Base-by-base conservation (phyloP, 164 flowering plant species). In the Magnolia changhungtana region DNA sequence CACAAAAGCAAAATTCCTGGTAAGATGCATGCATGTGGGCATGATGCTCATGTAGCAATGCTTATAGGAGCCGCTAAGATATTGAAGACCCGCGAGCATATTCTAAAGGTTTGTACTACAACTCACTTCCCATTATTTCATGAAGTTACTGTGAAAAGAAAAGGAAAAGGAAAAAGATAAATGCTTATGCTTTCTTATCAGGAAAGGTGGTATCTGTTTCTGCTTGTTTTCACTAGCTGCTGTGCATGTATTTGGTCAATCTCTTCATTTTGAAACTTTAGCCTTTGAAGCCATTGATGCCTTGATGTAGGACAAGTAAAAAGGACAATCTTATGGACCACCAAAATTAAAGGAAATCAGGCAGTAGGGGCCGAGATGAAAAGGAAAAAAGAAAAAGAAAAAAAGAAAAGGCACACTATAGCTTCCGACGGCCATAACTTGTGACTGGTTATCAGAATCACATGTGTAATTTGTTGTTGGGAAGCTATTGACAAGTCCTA, bases 21-120 rank as follows among this genome's bases (percentile, higher is more conserved):
- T 1, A 95, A 92, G 82, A 95, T 95, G 98, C 98, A 93, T 75
- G 98, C 98, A 50, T 95, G 98, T 83, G 98, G 98, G 18, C 98
- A 95, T 76, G 98, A 95, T 77, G 98, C 97, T 1, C 98, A 95
- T 72, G 94, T 90, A 2, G 86, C 97, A 4, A 95, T 95, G 98
- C 92, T 95, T 29, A 24, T 95, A 2, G 98, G 98, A n/a, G 98
- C 98, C 7, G 96, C 98, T 45, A 87, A 83, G 82, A 88, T 95
- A 67, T 75, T 95, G 72, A 92, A 90, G 82, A 50, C 77, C 66
- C 88, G 91, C 0, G 90, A 91, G 67, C 80, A 88, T 78, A 84
- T 80, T 78, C 78, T 95, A 50, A 88, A 89, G 90, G 94, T 90
- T 63, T 51, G 82, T 63, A 20, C 31, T 18, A 31, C 19, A 61